Conservation (phyloP, 129 eudicot species). For the Helianthus tuberosus region DNA sequence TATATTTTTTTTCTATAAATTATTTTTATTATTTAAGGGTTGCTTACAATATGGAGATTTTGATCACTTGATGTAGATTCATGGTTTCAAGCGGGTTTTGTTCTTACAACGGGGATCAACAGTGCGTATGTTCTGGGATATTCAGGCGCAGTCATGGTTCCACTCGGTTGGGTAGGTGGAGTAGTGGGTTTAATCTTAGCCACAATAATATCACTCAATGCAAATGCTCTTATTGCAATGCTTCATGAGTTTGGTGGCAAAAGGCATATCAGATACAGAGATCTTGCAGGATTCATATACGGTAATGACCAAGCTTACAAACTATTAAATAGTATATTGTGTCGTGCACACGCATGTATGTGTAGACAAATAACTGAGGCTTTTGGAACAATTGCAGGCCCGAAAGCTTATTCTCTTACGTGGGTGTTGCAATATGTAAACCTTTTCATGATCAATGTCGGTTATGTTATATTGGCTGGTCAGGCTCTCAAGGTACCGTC, state of each 20-base stretch:
- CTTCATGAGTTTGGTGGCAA: slow-evolving; percentile 94
- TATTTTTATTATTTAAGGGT: neutral
- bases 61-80: slow-evolving; percentile 63
- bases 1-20: too few relatives aligned
- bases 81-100: slow-evolving; percentile 95
- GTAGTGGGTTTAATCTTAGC: slow-evolving; percentile 78
- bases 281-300: slow-evolving; percentile 90
- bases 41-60: slow-evolving; percentile 14
- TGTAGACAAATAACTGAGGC: slow-evolving; percentile 20
- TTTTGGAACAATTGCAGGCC: slow-evolving; percentile 51
- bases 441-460: slow-evolving; percentile 91
- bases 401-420: slow-evolving; percentile 75
- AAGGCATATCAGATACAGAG: slow-evolving; percentile 96
- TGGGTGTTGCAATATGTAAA: slow-evolving; percentile 84
- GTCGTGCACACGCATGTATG: neutral
- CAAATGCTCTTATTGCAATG: slow-evolving; percentile 82
- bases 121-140: slow-evolving; percentile 94
- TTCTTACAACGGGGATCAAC: slow-evolving; percentile 93
- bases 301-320: slow-evolving; percentile 44
- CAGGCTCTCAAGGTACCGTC: slow-evolving; percentile 73
- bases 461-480: slow-evolving; percentile 88
- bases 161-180: slow-evolving; percentile 96
- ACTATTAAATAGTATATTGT: neutral
- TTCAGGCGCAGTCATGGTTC: slow-evolving; percentile 86
- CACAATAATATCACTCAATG: slow-evolving; percentile 70